Evolutionary conservation across 176 grass and related monocot species (phyloP).

Genomic region (Tuctoria greenei): DNA sequence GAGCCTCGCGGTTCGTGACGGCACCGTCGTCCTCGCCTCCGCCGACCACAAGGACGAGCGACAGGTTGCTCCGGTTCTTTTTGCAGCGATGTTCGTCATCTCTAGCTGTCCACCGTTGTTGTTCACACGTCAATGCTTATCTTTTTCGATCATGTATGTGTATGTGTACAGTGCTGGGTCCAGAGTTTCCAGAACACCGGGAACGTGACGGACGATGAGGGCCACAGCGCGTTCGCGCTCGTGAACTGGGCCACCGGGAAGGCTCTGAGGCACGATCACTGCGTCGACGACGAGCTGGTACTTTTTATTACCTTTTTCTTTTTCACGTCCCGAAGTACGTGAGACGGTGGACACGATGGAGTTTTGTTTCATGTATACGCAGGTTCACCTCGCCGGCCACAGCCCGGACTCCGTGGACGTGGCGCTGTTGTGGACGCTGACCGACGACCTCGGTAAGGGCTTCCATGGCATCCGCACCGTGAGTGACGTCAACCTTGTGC

Average conservation of each 20-base stretch:
- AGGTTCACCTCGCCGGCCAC: not conserved
- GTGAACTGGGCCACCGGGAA: constrained; percentile 6
- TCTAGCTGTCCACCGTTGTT: not conserved
- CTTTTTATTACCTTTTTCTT: too few relatives aligned
- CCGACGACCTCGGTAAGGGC: not conserved
- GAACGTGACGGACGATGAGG: constrained; percentile 15
- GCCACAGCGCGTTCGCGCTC: constrained; percentile 19
- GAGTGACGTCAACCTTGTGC: not conserved
- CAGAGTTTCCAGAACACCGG: constrained; percentile 21
- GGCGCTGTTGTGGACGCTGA: constrained; percentile 34
- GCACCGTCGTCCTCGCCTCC: constrained; percentile 12
- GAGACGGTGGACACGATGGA: too few relatives aligned
- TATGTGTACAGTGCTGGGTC: constrained; percentile 2
- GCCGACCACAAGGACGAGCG: not conserved
- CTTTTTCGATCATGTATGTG: not conserved
- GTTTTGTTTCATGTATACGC: too few relatives aligned
- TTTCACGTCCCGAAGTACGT: too few relatives aligned
- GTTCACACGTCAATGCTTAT: not conserved
- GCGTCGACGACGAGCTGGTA: not conserved
- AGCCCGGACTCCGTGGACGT: constrained; percentile 16
- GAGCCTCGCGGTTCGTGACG: constrained; percentile 24
- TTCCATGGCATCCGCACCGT: constrained; percentile 11
- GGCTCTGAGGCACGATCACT: not conserved
- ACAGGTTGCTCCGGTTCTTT: not conserved
- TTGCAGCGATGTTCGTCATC: not conserved